A percentile compares a stretch with the other conserved stretches of the same genome.
These are phyloP conservation scores for Pelargonium nanum DNA, from an alignment of 345 rosid species.

Conservation along the genomic window DNA sequence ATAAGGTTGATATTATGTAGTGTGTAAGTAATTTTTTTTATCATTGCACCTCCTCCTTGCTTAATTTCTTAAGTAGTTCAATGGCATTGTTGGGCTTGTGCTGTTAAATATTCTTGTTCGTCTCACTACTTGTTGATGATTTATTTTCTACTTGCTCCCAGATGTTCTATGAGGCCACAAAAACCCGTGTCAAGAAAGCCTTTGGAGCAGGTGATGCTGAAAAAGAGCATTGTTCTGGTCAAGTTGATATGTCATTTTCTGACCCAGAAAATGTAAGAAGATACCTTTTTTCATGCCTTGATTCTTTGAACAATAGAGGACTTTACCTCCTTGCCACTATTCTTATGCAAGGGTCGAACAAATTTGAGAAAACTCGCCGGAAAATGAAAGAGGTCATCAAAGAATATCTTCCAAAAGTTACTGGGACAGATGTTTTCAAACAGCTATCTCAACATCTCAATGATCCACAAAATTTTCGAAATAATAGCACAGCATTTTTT, in stretches of 20 bases:
- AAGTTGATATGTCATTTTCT: constrained; percentile 15
- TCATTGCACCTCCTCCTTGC: neutral
- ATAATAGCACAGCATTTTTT: constrained; percentile 14
- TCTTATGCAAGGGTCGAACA: constrained; percentile 33
- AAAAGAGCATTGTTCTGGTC: constrained; percentile 13
- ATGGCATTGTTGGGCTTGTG: neutral
- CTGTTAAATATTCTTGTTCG: neutral
- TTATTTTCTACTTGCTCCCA: constrained; percentile 18
- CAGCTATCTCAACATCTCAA: constrained; percentile 39
- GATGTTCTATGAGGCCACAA: constrained; percentile 54
- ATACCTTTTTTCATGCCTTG: constrained; percentile 28
- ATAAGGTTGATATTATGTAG: too few species aligned
- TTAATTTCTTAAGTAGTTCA: neutral
- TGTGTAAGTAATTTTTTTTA: too few species aligned
- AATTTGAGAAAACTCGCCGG: constrained; percentile 40
- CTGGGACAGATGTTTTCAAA: constrained; percentile 15
- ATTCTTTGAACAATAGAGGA: constrained; percentile 53
- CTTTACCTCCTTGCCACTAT: constrained; percentile 45
- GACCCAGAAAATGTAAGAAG: constrained; percentile 20
- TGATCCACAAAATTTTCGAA: constrained; percentile 37
- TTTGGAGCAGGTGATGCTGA: constrained; percentile 33
- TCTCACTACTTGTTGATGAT: neutral
- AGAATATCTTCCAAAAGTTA: constrained; percentile 23
- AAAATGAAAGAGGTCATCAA: constrained; percentile 51
- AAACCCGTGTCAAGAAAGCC: constrained; percentile 47